Evolutionary conservation across 805 yeast genomes (phyloP).

Genomic region (Myxozyma monticola): DNA sequence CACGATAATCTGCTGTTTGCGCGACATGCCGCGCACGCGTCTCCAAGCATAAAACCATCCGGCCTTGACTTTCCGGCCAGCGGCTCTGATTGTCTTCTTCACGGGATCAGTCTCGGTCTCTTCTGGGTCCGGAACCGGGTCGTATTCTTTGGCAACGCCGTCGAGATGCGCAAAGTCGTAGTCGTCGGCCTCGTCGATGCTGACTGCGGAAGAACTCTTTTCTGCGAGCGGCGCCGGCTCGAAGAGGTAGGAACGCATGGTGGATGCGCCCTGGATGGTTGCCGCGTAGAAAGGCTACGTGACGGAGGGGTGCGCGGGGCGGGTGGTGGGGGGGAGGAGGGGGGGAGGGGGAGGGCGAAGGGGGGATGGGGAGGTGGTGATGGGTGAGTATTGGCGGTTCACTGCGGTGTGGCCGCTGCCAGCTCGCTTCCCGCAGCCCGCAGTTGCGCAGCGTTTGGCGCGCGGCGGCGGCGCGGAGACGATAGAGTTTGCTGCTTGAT

Average conservation of each 20-base stretch:
- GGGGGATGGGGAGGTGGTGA: not conserved
- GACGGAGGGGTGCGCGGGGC: too few relatives aligned
- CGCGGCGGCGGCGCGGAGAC: too few relatives aligned
- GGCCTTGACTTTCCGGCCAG: not conserved
- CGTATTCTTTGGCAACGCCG: slow-evolving; percentile 30
- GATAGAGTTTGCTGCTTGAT: too few relatives aligned
- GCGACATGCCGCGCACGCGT: slow-evolving; percentile 19
- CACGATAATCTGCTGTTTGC: slow-evolving; percentile 18
- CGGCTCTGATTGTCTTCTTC: not conserved
- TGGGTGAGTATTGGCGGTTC: too few relatives aligned
- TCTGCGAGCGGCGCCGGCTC: slow-evolving; percentile 25
- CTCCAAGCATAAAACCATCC: slow-evolving; percentile 3
- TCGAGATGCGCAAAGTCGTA: slow-evolving; percentile 27
- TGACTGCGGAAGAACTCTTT: slow-evolving; percentile 12
- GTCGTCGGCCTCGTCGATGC: slow-evolving; percentile 28
- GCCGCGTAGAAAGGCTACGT: too few relatives aligned
- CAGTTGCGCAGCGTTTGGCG: too few relatives aligned
- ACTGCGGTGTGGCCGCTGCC: too few relatives aligned
- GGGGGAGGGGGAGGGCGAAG: not conserved
- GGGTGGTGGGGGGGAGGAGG: not conserved
- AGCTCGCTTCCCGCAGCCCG: too few relatives aligned
- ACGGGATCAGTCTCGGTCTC: slow-evolving; percentile 12
- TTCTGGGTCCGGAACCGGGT: slow-evolving; percentile 11
- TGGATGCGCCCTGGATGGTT: too few relatives aligned
- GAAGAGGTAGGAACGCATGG: slow-evolving; percentile 27